Base-by-base conservation (phyloP, 1,139 yeast genomes). In the Hyphopichia wangnamkhiaoensis region DNA sequence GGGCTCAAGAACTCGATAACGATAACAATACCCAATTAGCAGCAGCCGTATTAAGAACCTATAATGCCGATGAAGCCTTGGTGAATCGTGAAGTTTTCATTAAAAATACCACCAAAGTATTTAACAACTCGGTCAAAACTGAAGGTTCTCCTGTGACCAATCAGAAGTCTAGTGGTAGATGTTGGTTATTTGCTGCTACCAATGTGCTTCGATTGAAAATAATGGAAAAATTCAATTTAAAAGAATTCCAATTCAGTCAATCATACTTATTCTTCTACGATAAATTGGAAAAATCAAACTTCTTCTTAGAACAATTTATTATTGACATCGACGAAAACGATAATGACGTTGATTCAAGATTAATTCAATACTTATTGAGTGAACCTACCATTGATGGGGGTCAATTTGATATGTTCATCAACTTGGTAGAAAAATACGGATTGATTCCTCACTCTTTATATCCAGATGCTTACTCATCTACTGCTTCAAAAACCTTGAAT, bases 11-110 rank as follows among this genome's bases (percentile, higher is more conserved):
- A 17, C 47, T 66, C 21, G 41, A 54, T 17, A 30, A 39, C 1
- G 71, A 68, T 42, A 35, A 53, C 4, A 47, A 54, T 17, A 61
- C 68, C 37, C 61, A 57, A 32, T 50, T 71, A 35, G 74, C 73
- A 2, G 51, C 68, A 13, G 56, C 73, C 0, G 70, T 66, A 14
- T 50, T 71, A 37, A 62, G 41, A 62, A 65, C 41, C 16, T 45
- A 33, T 41, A 46, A 49, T 33, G 53, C 51, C 1, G 51, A 50
- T 19, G 52, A 48, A 34, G 49, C 52, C 7, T 38, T 50, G 24
- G 42, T 49, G 18, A 42, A 50, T 38, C 29, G 44, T n/a, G 35
- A 30, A 5, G 35, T 40, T 13, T 16, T 26, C 9, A 33, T 44
- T 23, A 44, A 40, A 23, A 40, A 44, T 24, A 34, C 46, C 30